A percentile compares a stretch with the other conserved stretches of the same genome.
Conservation (phyloP, 1,284 basidiomycete species). For the Hypsizygus ulmarius region DNA sequence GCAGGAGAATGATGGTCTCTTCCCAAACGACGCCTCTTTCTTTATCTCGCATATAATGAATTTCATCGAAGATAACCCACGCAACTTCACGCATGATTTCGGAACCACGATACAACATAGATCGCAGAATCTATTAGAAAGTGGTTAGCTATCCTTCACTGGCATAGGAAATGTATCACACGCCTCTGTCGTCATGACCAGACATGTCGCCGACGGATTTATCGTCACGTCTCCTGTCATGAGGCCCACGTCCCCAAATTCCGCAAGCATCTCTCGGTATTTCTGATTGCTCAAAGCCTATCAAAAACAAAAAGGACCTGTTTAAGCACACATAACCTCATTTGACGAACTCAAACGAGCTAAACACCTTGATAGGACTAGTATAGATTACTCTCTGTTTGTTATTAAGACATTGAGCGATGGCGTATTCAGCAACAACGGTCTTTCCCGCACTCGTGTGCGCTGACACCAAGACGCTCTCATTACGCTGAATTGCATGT, state of each 20-base stretch:
- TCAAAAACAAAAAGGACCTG: constrained; percentile 17
- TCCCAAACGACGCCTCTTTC: constrained; percentile 88
- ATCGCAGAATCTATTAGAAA: constrained; percentile 81
- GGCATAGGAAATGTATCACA: constrained; percentile 20
- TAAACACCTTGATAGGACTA: constrained; percentile 94
- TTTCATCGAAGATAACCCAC: constrained; percentile 99
- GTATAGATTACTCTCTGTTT: constrained; percentile 99
- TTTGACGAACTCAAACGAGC: constrained; percentile 18
- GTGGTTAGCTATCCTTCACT: not conserved
- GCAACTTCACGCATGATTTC: constrained; percentile 99
- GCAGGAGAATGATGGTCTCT: constrained; percentile 95
- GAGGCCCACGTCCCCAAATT: constrained; percentile 96
- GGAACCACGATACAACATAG: constrained; percentile 98
- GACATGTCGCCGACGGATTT: constrained; percentile 93
- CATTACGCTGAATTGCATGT: constrained; percentile 93
- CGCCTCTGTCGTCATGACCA: constrained; percentile 99
- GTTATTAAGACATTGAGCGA: constrained; percentile 90
- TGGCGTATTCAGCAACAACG: constrained; percentile 98
- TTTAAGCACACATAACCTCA: constrained; percentile 21
- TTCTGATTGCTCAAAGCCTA: constrained; percentile 88
- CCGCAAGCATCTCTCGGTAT: constrained; percentile 95
- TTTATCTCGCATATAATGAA: constrained; percentile 99
- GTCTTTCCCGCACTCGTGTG: constrained; percentile 99
- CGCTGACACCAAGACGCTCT: constrained; percentile 97
- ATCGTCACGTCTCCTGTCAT: constrained; percentile 99